Evolutionary conservation across 75 land plant species (phyloP).

Genomic region (Isoetes taiwanensis): DNA sequence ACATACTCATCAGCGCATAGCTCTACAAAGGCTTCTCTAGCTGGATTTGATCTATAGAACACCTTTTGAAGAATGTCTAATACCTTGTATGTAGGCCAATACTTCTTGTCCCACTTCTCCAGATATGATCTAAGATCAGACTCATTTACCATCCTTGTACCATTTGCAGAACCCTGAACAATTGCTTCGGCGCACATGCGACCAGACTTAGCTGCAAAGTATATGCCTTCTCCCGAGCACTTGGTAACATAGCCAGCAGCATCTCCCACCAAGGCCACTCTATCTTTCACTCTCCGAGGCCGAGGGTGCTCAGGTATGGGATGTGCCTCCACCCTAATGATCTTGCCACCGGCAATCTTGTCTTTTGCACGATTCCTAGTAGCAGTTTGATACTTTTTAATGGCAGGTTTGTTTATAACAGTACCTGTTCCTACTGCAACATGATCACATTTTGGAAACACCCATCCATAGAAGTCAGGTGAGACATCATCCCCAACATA

Average conservation of each 20-base stretch:
- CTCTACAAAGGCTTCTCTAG: conserved; percentile 94
- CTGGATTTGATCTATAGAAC: conserved; percentile 87
- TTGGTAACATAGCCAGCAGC: conserved; percentile 97
- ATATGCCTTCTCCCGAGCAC: conserved; percentile 92
- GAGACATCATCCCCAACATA: conserved; percentile 97
- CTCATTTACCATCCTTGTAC: conserved; percentile 55
- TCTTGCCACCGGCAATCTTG: conserved; percentile 64
- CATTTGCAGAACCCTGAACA: conserved; percentile 68
- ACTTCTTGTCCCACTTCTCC: conserved; percentile 72
- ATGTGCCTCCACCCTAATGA: conserved; percentile 87
- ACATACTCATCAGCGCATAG: conserved; percentile 96
- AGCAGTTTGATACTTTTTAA: conserved; percentile 73
- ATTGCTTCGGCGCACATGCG: conserved; percentile 90
- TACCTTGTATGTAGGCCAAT: conserved; percentile 97
- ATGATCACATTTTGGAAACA: conserved; percentile 96
- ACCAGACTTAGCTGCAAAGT: conserved; percentile 93
- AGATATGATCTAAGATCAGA: conserved; percentile 55
- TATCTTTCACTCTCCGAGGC: conserved; percentile 45
- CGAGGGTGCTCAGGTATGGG: conserved; percentile 96
- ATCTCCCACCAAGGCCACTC: conserved; percentile 86
- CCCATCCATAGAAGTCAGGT: conserved; percentile 99
- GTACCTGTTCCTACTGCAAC: conserved; percentile 99
- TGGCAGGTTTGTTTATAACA: conserved; percentile 66
- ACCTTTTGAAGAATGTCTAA: conserved; percentile 88
- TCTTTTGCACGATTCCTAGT: conserved; percentile 52